A percentile compares a stretch with the other conserved stretches of the same genome.
phyloP scores from a whole-genome alignment of 176 grass and related monocot species.

The Elaeis guineensis region DNA sequence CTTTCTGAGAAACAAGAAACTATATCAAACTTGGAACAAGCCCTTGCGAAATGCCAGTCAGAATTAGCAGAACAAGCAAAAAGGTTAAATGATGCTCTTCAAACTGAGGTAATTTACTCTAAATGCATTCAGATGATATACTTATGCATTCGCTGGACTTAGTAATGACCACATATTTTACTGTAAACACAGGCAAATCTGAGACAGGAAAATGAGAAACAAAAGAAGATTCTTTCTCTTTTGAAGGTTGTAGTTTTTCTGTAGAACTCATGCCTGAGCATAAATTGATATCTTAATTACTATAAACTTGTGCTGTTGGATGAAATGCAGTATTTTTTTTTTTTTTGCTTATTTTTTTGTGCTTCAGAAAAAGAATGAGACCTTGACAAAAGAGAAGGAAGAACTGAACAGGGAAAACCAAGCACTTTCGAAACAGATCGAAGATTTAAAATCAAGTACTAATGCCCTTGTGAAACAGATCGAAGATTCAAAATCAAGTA shows the following conservation, averaged over 20 bases:
- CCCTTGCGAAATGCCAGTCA: constrained; percentile 43
- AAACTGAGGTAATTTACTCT: constrained; percentile 52
- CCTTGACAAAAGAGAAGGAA: constrained; percentile 33
- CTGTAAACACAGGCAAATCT: constrained; percentile 34
- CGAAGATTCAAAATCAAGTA: constrained; percentile 96
- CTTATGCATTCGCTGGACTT: constrained; percentile 1
- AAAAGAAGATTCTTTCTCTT: constrained; percentile 24
- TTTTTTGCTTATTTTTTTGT: constrained; percentile 6
- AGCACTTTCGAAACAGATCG: constrained; percentile 66
- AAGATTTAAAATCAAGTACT: constrained; percentile 94
- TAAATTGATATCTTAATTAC: no score
- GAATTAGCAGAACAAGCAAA: constrained; percentile 66
- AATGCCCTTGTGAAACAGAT: constrained; percentile 58
- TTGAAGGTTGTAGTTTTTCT: constrained; percentile 39
- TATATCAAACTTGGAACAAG: constrained; percentile 64
- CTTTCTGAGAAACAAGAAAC: constrained; percentile 62
- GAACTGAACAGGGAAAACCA: constrained; percentile 50
- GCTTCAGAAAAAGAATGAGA: constrained; percentile 51
- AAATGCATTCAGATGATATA: background rate
- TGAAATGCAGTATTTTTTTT: background rate
- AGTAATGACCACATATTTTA: constrained; percentile 10
- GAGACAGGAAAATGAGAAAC: constrained; percentile 57
- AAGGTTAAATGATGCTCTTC: constrained; percentile 59
- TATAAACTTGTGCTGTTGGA: no score
- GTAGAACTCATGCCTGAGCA: background rate